These are phyloP conservation scores for Flaveria bidentis DNA, from an alignment of 129 eudicot genomes.

Conservation along the genomic window DNA sequence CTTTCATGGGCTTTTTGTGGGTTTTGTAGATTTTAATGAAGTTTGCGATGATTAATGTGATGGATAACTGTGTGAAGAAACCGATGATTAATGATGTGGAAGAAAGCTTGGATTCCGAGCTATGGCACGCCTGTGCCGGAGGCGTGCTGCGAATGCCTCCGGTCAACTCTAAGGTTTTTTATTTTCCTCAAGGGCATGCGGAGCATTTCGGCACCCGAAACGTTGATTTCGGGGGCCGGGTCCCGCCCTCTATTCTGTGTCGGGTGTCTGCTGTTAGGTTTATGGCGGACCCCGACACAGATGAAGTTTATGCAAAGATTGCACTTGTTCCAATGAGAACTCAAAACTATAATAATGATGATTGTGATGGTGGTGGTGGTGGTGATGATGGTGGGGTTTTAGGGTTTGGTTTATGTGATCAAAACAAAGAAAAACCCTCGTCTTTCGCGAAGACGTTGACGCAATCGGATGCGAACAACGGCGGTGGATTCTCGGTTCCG, in stretches of 20 bases:
- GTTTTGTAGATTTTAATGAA: not conserved
- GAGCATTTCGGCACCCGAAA: slow-evolving; percentile 54
- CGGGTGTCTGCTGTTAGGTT: slow-evolving; percentile 53
- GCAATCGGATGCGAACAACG: slow-evolving; percentile 89
- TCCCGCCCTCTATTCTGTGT: slow-evolving; percentile 56
- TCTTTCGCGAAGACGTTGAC: slow-evolving; percentile 81
- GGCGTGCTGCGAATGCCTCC: slow-evolving; percentile 85
- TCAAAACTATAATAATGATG: slow-evolving; percentile 34
- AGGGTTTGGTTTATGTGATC: slow-evolving; percentile 38
- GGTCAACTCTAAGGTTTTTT: slow-evolving; percentile 62
- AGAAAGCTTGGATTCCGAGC: slow-evolving; percentile 68
- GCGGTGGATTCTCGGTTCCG: slow-evolving; percentile 90
- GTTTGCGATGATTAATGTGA: slow-evolving; percentile 50
- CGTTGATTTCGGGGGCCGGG: slow-evolving; percentile 38
- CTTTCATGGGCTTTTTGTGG: not conserved
- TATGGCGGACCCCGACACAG: slow-evolving; percentile 66
- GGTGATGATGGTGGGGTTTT: slow-evolving; percentile 32
- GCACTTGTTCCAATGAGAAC: slow-evolving; percentile 45
- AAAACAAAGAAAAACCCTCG: slow-evolving; percentile 51
- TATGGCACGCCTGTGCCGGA: slow-evolving; percentile 98
- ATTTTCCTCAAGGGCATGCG: slow-evolving; percentile 86
- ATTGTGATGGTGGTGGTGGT: slow-evolving; percentile 36
- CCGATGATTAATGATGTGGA: slow-evolving; percentile 15
- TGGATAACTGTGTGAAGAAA: slow-evolving; percentile 26
- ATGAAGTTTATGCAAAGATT: slow-evolving; percentile 77